Conservation (phyloP, 2,329 filamentous ascomycete species). For the Alternaria arbusti region DNA sequence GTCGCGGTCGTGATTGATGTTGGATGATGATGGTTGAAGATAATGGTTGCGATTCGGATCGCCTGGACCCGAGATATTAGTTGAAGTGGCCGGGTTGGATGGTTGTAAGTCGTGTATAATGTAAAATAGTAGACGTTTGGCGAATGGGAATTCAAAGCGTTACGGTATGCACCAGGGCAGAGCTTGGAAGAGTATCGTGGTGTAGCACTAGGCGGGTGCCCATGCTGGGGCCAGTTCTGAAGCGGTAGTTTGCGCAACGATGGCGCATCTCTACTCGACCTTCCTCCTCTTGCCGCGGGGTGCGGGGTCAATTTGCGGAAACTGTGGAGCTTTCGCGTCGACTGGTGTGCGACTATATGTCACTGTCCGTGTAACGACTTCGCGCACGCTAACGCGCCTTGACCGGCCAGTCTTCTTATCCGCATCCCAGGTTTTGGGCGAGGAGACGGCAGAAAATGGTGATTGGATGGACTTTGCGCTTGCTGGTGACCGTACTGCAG, state of each 20-base stretch:
- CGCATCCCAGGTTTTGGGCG: conserved; percentile 80
- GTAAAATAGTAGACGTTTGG: conserved; percentile 3
- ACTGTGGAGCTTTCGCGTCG: conserved; percentile 50
- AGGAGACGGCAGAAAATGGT: conserved; percentile 73
- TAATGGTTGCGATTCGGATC: conserved; percentile 42
- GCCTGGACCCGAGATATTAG: conserved; percentile 43
- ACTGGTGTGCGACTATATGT: conserved; percentile 73
- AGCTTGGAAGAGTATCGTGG: conserved; percentile 19
- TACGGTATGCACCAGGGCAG: conserved; percentile 28
- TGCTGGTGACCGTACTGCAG: conserved; percentile 68
- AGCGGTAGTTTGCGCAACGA: conserved; percentile 25
- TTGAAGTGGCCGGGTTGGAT: conserved; percentile 17
- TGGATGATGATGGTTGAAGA: conserved; percentile 20
- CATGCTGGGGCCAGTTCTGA: conserved; percentile 21
- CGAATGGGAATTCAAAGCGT: conserved; percentile 21
- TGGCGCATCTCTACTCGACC: conserved; percentile 54
- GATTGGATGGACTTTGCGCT: conserved; percentile 65
- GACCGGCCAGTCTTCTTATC: conserved; percentile 68
- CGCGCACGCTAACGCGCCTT: conserved; percentile 74
- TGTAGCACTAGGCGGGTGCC: conserved; percentile 32
- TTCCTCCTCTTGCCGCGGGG: conserved; percentile 93
- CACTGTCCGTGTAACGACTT: conserved; percentile 92
- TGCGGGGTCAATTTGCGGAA: conserved; percentile 77
- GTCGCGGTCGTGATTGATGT: conserved; percentile 11
- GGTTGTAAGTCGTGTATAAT: conserved; percentile 10